Evolutionary conservation across 2,329 filamentous ascomycete species (phyloP).

Genomic region (Colletotrichum nymphaeae): DNA sequence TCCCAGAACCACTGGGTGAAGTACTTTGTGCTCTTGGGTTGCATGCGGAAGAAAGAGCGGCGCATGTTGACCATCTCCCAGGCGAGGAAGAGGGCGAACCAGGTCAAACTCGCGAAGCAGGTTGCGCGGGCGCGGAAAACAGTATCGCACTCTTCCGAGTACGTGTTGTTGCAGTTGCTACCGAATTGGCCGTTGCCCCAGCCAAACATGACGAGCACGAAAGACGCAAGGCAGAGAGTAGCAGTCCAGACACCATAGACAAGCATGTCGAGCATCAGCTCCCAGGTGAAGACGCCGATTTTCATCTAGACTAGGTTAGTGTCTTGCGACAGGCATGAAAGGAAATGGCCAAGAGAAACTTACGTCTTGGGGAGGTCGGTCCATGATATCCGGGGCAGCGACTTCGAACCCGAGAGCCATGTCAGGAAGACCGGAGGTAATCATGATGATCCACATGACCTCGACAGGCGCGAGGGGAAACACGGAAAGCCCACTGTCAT

Average conservation of each 20-base stretch:
- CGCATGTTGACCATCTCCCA: constrained; percentile 82
- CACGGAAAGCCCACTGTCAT: constrained; percentile 69
- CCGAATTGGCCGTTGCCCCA: constrained; percentile 66
- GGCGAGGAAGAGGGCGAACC: constrained; percentile 79
- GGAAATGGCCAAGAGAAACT: constrained; percentile 42
- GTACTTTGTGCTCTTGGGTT: constrained; percentile 69
- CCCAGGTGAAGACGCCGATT: constrained; percentile 71
- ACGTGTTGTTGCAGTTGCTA: constrained; percentile 67
- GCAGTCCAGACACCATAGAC: constrained; percentile 77
- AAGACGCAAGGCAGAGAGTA: constrained; percentile 65
- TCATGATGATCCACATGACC: constrained; percentile 84
- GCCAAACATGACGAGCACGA: constrained; percentile 63
- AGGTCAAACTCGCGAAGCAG: constrained; percentile 78
- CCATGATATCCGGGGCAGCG: constrained; percentile 76
- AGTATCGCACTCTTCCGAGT: constrained; percentile 63
- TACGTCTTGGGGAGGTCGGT: constrained; percentile 74
- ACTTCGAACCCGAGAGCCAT: constrained; percentile 81
- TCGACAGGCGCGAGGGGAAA: constrained; percentile 80
- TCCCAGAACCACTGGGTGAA: constrained; percentile 75
- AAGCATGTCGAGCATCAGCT: constrained; percentile 74
- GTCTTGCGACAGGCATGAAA: background rate
- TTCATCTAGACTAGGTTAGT: constrained; percentile 43
- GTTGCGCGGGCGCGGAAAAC: constrained; percentile 78
- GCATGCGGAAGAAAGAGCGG: constrained; percentile 78
- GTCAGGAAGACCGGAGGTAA: constrained; percentile 78